phyloP scores from a whole-genome alignment of 2,329 filamentous ascomycete genomes.

The Pseudocercospora macadamiae region DNA sequence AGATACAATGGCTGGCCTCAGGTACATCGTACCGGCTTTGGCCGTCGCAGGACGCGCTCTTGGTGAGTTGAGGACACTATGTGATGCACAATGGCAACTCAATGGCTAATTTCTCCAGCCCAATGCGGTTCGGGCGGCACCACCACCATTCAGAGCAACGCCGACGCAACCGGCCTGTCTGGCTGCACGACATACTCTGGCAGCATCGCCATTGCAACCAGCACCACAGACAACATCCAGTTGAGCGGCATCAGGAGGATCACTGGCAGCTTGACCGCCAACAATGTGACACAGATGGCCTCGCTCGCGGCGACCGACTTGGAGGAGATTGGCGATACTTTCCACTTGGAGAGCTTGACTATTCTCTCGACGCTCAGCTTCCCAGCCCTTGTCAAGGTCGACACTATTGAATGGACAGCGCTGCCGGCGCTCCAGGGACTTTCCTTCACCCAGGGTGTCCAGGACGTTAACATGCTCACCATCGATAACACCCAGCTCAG shows the following conservation, averaged over 20 bases:
- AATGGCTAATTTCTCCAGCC: conserved; percentile 22
- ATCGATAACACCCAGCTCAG: conserved; percentile 87
- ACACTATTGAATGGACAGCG: conserved; percentile 70
- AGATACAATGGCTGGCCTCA: conserved; percentile 55
- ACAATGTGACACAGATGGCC: conserved; percentile 63
- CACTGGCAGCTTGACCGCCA: conserved; percentile 57
- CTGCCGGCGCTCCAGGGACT: conserved; percentile 66
- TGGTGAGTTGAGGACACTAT: conserved; percentile 45
- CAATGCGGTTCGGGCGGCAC: conserved; percentile 47
- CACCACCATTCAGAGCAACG: conserved; percentile 62
- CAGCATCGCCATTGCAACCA: conserved; percentile 65
- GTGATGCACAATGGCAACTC: conserved; percentile 26
- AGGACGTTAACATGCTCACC: conserved; percentile 66
- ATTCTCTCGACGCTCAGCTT: conserved; percentile 70
- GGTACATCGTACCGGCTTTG: conserved; percentile 61
- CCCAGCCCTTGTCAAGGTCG: conserved; percentile 65
- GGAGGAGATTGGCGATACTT: conserved; percentile 66
- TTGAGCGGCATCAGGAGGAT: conserved; percentile 66
- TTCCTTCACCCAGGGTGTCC: conserved; percentile 64
- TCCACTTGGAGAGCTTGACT: conserved; percentile 70
- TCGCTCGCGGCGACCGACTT: conserved; percentile 66
- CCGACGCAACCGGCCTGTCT: conserved; percentile 62
- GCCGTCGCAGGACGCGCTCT: conserved; percentile 56
- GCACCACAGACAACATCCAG: conserved; percentile 60
- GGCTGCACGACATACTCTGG: conserved; percentile 71